Base-by-base conservation (phyloP, 2,329 filamentous ascomycete genomes). In the Fusarium sp. region DNA sequence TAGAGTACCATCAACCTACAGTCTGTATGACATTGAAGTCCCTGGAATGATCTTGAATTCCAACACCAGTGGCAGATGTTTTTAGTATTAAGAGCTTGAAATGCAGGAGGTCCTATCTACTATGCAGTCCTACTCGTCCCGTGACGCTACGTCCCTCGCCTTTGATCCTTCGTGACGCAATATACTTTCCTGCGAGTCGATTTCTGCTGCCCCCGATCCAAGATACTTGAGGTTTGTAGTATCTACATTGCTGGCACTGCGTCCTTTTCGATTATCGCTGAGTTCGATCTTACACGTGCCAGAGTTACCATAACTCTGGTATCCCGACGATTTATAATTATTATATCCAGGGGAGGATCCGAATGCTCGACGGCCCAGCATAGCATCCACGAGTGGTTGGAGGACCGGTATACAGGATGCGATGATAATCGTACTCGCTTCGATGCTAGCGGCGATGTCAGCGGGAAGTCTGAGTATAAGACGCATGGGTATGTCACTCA, bases 341-440 rank as follows among this genome's bases (percentile, higher is more conserved):
- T 68, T 68, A 20, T 67, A 67, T 7, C 63, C 63, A 0, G 65
- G 48, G 0, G 66, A 68, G 22, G 49, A 56, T 3, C 63, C 66
- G 7, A 74, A 69, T 30, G 62, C 53, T 19, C 62, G 66, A 13
- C 63, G 62, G 15, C 71, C 67, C 6, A 73, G 48, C n/a, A 74
- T 47, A 24, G 71, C 57, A 24, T 77, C 74, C 35, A 76, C 62
- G 4, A 79, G 72, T 2, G 77, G 78, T 22, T 77, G 75, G 2
- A 79, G 72, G 13, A 77, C 68, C 2, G 77, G 77, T 15, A 79
- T 78, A 22, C 73, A 79, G n/a, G 73, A 74, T 8, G 77, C 77
- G 49, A 79, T 78, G 35, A 79, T 78, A 37, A 79, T 76, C 26
- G 73, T 76, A 40, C 71, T 74, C 5, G 75, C 74, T 61, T 79